These are phyloP conservation scores for Malus sieversii DNA, from an alignment of 306 rosid genomes.

Conservation along the genomic window DNA sequence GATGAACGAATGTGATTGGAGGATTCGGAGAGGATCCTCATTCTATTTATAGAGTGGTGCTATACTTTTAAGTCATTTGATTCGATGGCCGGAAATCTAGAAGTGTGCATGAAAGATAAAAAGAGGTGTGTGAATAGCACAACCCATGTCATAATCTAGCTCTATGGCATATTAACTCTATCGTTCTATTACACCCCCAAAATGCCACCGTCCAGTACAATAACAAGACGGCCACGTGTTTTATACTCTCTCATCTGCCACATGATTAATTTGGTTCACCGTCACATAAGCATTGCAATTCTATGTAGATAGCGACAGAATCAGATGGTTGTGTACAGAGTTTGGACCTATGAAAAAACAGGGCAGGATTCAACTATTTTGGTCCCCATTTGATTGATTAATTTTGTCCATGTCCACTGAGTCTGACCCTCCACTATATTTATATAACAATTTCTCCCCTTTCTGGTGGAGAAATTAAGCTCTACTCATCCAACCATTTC, in stretches of 20 bases:
- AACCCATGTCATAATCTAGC: background rate
- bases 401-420: background rate
- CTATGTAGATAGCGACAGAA: background rate
- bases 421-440: background rate
- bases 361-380: background rate
- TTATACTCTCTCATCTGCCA: background rate
- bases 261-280: background rate
- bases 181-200: background rate
- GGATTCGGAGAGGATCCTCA: too few species aligned
- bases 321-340: background rate
- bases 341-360: background rate
- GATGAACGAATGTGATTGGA: too few species aligned
- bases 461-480: background rate
- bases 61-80: too few species aligned
- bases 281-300: background rate
- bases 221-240: background rate
- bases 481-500: background rate
- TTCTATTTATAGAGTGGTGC: too few species aligned
- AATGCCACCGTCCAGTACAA: accelerated
- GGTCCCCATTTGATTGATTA: background rate
- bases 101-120: too few species aligned
- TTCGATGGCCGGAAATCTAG: too few species aligned
- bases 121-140: too few species aligned
- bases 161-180: too few species aligned
- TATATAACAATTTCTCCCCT: background rate